Evolutionary conservation across 768 basidiomycete species (phyloP).

Genomic region (Termitomyces sp.): DNA sequence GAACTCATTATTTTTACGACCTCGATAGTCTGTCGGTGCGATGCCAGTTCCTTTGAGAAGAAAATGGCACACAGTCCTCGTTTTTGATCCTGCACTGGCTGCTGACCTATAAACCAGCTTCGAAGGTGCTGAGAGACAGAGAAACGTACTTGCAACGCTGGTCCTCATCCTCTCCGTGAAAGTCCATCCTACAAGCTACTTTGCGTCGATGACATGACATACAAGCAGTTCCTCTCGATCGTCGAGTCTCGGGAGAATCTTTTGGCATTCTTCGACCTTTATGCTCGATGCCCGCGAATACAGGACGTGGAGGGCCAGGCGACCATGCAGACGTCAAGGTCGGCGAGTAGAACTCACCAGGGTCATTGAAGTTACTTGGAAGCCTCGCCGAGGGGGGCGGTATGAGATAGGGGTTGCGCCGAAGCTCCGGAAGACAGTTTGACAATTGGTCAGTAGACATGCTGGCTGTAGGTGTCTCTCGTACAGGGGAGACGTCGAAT

Average conservation of each 20-base stretch:
- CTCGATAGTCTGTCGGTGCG: not conserved
- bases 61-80: not conserved
- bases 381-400: too few species aligned
- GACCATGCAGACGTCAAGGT: not conserved
- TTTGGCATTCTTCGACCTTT: not conserved
- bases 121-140: not conserved
- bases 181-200: conserved; percentile 2
- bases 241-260: not conserved
- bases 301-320: not conserved
- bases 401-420: not conserved
- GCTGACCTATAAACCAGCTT: not conserved
- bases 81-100: not conserved
- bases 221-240: not conserved
- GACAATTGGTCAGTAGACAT: not conserved
- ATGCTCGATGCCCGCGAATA: not conserved
- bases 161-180: not conserved
- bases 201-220: conserved; percentile 2
- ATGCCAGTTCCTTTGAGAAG: not conserved
- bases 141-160: conserved; percentile 4
- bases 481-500: not conserved
- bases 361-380: not conserved
- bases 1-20: not conserved
- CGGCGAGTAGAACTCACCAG: not conserved
- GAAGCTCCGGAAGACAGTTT: not conserved
- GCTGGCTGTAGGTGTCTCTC: not conserved